These are phyloP conservation scores for Paspalum vaginatum DNA, from an alignment of 176 grass and related monocot genomes.

Conservation along the genomic window DNA sequence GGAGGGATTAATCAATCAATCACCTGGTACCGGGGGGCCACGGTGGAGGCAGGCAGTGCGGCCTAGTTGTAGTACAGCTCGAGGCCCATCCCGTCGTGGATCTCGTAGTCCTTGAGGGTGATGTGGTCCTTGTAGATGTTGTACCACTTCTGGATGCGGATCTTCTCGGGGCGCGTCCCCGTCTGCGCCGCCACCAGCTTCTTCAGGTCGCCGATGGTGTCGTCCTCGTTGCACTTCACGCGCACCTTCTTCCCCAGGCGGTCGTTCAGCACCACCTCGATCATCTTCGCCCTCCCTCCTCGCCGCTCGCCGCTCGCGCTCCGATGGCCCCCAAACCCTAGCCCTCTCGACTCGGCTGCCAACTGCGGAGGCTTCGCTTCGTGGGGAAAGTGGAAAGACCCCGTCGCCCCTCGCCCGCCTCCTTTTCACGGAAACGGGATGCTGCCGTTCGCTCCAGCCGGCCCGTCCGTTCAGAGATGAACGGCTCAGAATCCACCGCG, in stretches of 20 bases:
- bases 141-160: constrained; percentile 99
- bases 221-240: constrained; percentile 99
- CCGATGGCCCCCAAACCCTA: constrained; percentile 37
- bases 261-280: constrained; percentile 98
- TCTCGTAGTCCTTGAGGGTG: constrained; percentile 98
- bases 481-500: neutral
- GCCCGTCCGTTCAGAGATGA: neutral
- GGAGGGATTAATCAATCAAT: neutral
- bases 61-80: constrained; percentile 98
- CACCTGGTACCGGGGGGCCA: neutral
- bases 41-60: neutral
- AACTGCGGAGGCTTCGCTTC: too few species aligned
- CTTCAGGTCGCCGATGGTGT: constrained; percentile 99
- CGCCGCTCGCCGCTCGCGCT: neutral
- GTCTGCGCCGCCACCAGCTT: constrained; percentile 99
- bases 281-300: constrained; percentile 58
- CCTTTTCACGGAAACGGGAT: neutral
- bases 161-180: constrained; percentile 91
- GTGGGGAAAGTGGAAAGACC: too few species aligned
- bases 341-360: neutral
- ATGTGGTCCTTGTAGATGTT: constrained; percentile 99
- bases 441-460: neutral
- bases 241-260: constrained; percentile 98
- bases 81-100: constrained; percentile 98
- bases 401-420: neutral